Percentiles rank a stretch among this genome's conserved stretches.
These are phyloP conservation scores for Crataegus laevigata DNA, from an alignment of 306 rosid species.

Conservation along the genomic window DNA sequence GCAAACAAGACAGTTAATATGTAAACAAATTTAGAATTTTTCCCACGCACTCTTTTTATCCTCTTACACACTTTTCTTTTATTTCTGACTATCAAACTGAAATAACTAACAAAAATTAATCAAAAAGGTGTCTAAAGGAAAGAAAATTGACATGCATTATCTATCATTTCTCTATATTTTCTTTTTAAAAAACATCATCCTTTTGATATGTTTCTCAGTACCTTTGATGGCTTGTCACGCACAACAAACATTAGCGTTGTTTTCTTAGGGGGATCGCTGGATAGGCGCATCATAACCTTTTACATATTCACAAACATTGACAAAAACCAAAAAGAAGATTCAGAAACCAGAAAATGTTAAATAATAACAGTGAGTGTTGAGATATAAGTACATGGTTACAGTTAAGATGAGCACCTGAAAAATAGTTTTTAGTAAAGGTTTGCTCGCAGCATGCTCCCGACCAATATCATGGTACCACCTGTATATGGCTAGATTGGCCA, in stretches of 20 bases:
- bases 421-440: slow-evolving; percentile 81
- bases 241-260: slow-evolving; percentile 79
- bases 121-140: no score
- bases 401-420: slow-evolving; percentile 55
- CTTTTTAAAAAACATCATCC: no score
- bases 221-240: slow-evolving; percentile 85
- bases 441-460: slow-evolving; percentile 89
- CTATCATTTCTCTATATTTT: no score
- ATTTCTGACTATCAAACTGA: no score
- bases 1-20: neutral
- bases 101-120: no score
- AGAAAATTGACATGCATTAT: no score
- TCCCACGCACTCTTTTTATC: no score
- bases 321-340: slow-evolving; percentile 7
- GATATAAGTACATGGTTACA: neutral
- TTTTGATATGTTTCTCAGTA: neutral
- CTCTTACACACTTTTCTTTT: no score
- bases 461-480: slow-evolving; percentile 99
- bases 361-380: slow-evolving; percentile 5
- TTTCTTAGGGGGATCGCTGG: slow-evolving; percentile 63
- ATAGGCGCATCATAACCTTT: slow-evolving; percentile 90
- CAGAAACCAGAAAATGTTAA: neutral
- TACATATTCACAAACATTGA: neutral
- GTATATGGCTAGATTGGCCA: neutral
- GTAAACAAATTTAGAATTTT: no score